Base-by-base conservation (phyloP, 257 asterid species). In the Penstemon davidsonii region DNA sequence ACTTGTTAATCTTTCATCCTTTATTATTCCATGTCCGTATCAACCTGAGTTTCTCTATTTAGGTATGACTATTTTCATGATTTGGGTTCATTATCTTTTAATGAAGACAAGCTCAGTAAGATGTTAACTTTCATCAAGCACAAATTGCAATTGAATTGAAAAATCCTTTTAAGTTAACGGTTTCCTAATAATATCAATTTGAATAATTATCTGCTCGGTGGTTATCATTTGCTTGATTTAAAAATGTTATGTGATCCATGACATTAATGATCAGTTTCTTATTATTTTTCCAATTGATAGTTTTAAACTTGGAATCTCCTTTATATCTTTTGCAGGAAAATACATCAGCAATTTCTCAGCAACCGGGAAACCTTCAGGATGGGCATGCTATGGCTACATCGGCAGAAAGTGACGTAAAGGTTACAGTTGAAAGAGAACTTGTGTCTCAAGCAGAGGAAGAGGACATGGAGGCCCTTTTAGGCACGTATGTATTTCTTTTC, bases 381-480 rank as follows among this genome's bases (percentile, higher is more conserved):
- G 95, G 89, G 39, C 81, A 79, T 62, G 61, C 72, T 8, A 55
- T 66, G 36, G 44, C 44, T 71, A 69, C 60, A 52, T 57, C 71
- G 57, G 63, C 75, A 43, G 96, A 88, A 74, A 74, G 80, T 79
- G 97, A 86, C 77, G 82, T 82, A 85, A 80, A 82, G 76, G 96
- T 94, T 71, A 94, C 96, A 5, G 99, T 94, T 68, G 99, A 91
- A 84, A 94, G 78, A 74, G 99, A 94, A 66, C 96, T 94, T 59
- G 97, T 94, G 62, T 84, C 97, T 62, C 99, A 91, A 76, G 96
- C 91, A 11, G 99, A 91, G 78, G 99, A 94, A 80, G 99, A 91
- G 77, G 99, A 94, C 79, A 94, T 91, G 99, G 99, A 94, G 86
- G 91, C 96, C 60, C 97, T 94, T 80, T 80, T 94, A 86, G 97